Base-by-base conservation (phyloP, 2,329 filamentous ascomycete genomes). In the Curvularia eragrostidis region DNA sequence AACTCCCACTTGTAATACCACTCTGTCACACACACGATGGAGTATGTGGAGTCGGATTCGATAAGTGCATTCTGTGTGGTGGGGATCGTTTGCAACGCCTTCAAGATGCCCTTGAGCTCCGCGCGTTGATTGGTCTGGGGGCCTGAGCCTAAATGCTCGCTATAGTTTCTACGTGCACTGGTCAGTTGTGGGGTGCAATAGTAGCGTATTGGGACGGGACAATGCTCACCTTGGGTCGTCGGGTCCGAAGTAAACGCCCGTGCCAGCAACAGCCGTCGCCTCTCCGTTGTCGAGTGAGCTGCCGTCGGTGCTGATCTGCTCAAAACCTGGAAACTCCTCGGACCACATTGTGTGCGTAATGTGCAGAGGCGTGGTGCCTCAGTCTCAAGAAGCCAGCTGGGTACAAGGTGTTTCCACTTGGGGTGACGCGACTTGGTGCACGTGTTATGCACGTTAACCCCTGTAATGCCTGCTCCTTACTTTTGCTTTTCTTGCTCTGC, bases 101-200 rank as follows among this genome's bases (percentile, higher is more conserved):
- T 52, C 73, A 89, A 84, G 61, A 97, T 89, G 3, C 91, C 93
- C 19, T 89, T 93, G 58, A 97, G 82, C 79, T 97, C 93, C 12
- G 93, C 93, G 1, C 93, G 89, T 75, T 97, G 91, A 74, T 97
- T 97, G 1, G 93, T 97, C 78, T 97, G 93, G 8, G 38, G 18
- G 8, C 38, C 38, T 4, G 38, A 3, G n/a, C 38, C 38, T n/a
- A 39, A 39, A 3, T n/a, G 38, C 19, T 39, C 38, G 18, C 18
- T 19, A 39, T 39, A 39, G 7, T 39, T 39, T 12, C 38, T 39
- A 39, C 38, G 8, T 5, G 8, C 19, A 3, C 38, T 21, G 12
- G 38, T 39, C 38, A 39, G 38, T 18, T 19, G 38, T 39, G 38
- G 12, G 38, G 38, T n/a, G 19, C n/a, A n/a, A n/a, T 39, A 7